Percentiles rank a stretch among this genome's conserved stretches.
These are phyloP conservation scores for Panaeolus cyanescens DNA, from an alignment of 768 basidiomycete species.

Conservation along the genomic window DNA sequence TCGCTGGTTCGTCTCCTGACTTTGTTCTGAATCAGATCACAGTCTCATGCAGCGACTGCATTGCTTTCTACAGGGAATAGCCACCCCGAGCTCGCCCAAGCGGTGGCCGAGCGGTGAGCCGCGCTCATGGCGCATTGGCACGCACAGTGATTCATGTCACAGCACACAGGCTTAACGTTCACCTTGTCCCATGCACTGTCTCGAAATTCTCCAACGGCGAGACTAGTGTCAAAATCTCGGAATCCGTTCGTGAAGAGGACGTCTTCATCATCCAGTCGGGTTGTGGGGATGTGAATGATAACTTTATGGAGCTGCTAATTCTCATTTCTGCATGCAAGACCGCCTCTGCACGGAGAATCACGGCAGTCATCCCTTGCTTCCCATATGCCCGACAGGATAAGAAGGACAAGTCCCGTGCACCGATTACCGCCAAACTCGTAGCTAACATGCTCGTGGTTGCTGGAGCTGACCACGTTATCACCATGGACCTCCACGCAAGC, in stretches of 20 bases:
- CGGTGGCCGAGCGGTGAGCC: conserved; percentile 96
- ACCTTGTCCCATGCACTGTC: conserved; percentile 82
- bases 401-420: conserved; percentile 94
- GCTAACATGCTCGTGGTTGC: conserved; percentile 98
- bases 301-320: conserved; percentile 98
- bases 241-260: conserved; percentile 96
- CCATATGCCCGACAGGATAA: conserved; percentile 98
- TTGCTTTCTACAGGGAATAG: conserved; percentile 75
- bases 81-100: conserved; percentile 95
- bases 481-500: conserved; percentile 97
- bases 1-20: conserved; percentile 56
- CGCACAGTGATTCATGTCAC: conserved; percentile 50
- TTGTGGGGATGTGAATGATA: conserved; percentile 89
- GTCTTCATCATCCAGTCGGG: conserved; percentile 98
- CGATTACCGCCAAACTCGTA: conserved; percentile 97
- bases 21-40: conserved; percentile 2
- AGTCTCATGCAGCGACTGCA: conserved; percentile 17
- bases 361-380: conserved; percentile 97
- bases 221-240: conserved; percentile 91
- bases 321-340: conserved; percentile 98
- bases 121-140: conserved; percentile 45
- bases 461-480: conserved; percentile 98
- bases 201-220: conserved; percentile 95
- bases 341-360: conserved; percentile 92
- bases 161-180: conserved; percentile 77